Evolutionary conservation across 148 eudicot species (phyloP), one percentile per base, ranked within the genome.

Genomic region (Nyssa sinensis): DNA sequence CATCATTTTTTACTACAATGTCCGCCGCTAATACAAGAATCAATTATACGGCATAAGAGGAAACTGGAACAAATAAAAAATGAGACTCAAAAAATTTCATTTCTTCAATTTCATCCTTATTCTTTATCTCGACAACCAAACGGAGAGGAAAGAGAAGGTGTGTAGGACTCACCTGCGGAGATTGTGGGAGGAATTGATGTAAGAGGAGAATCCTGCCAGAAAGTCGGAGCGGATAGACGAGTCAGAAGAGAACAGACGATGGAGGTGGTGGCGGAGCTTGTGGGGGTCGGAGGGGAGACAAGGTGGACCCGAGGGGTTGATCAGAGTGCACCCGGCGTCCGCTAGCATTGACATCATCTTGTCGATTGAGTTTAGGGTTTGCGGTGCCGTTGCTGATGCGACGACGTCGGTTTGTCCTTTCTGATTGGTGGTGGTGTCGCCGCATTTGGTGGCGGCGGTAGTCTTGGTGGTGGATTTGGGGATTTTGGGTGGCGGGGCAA

Each of bases 251-350:
- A 87, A 70, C 10, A 74, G 39, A 25, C 75, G 68, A 35, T 83
- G 67, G 34, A 87, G 80, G 33, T 55, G 69, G 64, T 75, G 67
- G 19, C 88, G 78, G 71, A 87, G 71, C 68, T 77, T 78, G 70
- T 75, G 76, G 21, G 62, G 34, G 69, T 87, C 87, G 69, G 82
- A 70, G 21, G 88, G 88, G 60, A 87, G 82, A 33, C 72, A 81
- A 6, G 85, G 87, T 11, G 89, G 87, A 7, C 85, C 87, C 5
- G 78, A 39, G 23, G 87, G 72, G 68, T 83, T 83, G 29, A 81
- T 74, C 25, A 87, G 83, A 13, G 91, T 85, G 77, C 91, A 87
- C 0, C 91, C 91, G 31, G 88, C 86, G 32, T 83, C 85, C 0
- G 91, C 88, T 25, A 87, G 80, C 62, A 85, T 77, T 4, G 88